Evolutionary conservation across 306 rosid genomes (phyloP), one percentile per base, ranked within the genome.

Genomic region (Abrus pulchellus): DNA sequence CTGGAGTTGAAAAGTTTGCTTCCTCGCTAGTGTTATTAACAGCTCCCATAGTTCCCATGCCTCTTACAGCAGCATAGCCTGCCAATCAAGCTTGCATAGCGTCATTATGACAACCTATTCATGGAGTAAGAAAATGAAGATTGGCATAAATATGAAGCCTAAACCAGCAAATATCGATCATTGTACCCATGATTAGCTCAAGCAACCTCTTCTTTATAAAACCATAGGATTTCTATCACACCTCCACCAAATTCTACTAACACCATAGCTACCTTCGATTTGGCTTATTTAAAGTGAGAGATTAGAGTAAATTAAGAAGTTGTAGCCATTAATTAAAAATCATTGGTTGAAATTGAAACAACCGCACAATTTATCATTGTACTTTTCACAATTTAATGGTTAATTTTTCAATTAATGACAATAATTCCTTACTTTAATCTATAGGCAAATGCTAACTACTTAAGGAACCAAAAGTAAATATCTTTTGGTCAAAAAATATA

Each of bases 41-140:
- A 33, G 83, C 87, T 82, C 90, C 92, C 4, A 74, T 64, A 6
- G 83, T 77, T 49, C 92, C 93, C 76, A 82, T 70, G 52, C 91
- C 87, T 87, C 97, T 91, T 82, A 82, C 72, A 83, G 88, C 85
- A 85, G 84, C 89, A 83, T 75, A 91, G 70, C 94, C 94, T 88
- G 92, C 76, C 85, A 90, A 84, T 81, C 82, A 86, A 76, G 68
- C 85, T 85, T 64, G 83, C 79, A 83, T 49, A 83, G 82, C 49
- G 61, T 83, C 85, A 85, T 77, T 76, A 75, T 54, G 20, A 80
- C 53, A 66, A 68, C 50, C 72, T 50, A 79, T 38, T 40, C 47
- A 52, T 7, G 55, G 41, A 20, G 64, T 76, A 74, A 74, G 41
- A 80, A 80, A 80, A 68, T 53, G 78, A 76, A 57, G 55, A 3